Percentiles rank a stretch among this genome's conserved stretches.
Conservation (phyloP, 805 yeast genomes). For the Spencermartinsiella europaea region DNA sequence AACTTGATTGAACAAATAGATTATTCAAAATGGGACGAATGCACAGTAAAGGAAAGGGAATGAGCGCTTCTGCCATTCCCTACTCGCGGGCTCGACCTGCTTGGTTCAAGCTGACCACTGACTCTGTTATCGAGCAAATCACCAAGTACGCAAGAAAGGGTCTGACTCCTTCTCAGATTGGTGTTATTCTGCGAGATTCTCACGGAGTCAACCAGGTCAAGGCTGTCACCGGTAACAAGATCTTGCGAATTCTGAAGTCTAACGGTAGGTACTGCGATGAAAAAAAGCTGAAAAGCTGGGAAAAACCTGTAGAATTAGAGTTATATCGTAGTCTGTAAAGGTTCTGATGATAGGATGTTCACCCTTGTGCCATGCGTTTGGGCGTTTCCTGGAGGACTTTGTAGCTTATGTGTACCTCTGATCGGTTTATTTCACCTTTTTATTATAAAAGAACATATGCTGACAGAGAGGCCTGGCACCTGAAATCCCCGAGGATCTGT, state of each 20-base stretch:
- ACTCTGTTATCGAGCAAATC: constrained; percentile 95
- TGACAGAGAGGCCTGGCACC: constrained; percentile 72
- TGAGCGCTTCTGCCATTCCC: constrained; percentile 97
- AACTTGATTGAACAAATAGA: constrained; percentile 28
- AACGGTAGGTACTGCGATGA: constrained; percentile 67
- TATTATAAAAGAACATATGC: constrained; percentile 13
- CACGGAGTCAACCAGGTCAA: constrained; percentile 99
- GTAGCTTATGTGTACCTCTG: constrained; percentile 32
- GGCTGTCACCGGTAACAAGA: constrained; percentile 98
- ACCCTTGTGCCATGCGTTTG: too few species aligned
- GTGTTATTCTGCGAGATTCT: constrained; percentile 99
- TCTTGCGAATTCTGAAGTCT: constrained; percentile 97
- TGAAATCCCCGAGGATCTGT: constrained; percentile 99
- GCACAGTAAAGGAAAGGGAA: constrained; percentile 99
- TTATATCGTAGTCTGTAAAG: too few species aligned
- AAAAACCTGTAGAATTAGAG: too few species aligned
- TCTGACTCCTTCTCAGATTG: constrained; percentile 98
- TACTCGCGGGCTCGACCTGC: constrained; percentile 98
- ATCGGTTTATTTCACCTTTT: constrained; percentile 19
- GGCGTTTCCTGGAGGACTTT: too few species aligned
- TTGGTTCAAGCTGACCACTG: constrained; percentile 98
- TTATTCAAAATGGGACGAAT: constrained; percentile 96
- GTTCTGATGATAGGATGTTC: too few species aligned
- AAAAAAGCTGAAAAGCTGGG: neutral
- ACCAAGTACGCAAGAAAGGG: constrained; percentile 99